Evolutionary conservation across 2,329 filamentous ascomycete genomes (phyloP).

Genomic region (Pseudogymnoascus sp.): DNA sequence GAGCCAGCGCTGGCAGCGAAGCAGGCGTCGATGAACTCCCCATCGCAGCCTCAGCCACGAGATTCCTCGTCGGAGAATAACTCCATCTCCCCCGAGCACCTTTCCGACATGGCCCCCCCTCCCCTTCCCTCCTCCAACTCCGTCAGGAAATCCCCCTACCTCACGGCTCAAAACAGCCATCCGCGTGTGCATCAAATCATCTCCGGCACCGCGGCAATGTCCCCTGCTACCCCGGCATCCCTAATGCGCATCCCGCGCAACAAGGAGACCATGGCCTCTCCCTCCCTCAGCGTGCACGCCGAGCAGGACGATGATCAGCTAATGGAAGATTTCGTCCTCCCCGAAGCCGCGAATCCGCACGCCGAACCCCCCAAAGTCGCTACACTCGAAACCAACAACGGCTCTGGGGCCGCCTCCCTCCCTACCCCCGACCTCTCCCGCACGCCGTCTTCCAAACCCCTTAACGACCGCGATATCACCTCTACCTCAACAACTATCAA

Average conservation of each 20-base stretch:
- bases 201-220: slow-evolving; percentile 26
- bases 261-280: slow-evolving; percentile 26
- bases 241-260: slow-evolving; percentile 59
- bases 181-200: slow-evolving; percentile 28
- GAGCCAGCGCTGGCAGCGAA: slow-evolving; percentile 26
- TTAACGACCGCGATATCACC: slow-evolving; percentile 25
- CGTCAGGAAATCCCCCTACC: slow-evolving; percentile 57
- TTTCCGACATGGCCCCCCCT: slow-evolving; percentile 58
- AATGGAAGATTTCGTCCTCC: slow-evolving; percentile 62
- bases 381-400: slow-evolving; percentile 41
- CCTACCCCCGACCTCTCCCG: slow-evolving; percentile 42
- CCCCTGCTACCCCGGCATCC: slow-evolving; percentile 78
- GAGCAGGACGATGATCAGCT: slow-evolving; percentile 40
- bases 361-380: slow-evolving; percentile 38
- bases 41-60: slow-evolving; percentile 24
- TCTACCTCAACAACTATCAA: slow-evolving; percentile 31
- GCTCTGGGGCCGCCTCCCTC: slow-evolving; percentile 32
- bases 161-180: slow-evolving; percentile 44
- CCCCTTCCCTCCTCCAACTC: slow-evolving; percentile 58
- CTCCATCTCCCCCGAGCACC: slow-evolving; percentile 54
- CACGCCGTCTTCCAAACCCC: slow-evolving; percentile 30
- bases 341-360: slow-evolving; percentile 56
- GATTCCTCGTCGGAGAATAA: slow-evolving; percentile 45
- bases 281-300: slow-evolving; percentile 36
- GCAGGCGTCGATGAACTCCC: slow-evolving; percentile 30